Evolutionary conservation across 2,329 filamentous ascomycete species (phyloP), one percentile per base, ranked within the genome.

Genomic region (Boeremia lycopersici): DNA sequence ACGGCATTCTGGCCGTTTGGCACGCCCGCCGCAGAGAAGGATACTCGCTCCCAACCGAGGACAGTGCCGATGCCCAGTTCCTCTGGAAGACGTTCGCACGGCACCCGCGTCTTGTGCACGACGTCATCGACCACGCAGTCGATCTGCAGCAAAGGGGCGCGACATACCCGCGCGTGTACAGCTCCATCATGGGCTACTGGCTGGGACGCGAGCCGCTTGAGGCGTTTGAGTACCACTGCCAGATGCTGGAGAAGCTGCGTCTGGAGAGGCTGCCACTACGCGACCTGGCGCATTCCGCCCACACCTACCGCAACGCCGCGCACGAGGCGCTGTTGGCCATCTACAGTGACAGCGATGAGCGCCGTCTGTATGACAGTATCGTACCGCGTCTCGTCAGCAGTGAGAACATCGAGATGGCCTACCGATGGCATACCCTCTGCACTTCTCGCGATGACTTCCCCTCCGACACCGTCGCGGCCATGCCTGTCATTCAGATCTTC

Each of bases 1-100:
- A 64, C 17, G 81, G 81, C 10, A 71, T 80, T 5, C 41, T 62
- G n/a, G 68, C 73, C 6, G 72, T 81, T 5, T 84, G 79, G 78
- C 57, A 72, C 29, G 75, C 69, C 3, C 39, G 74, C 77, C 68
- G 68, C 61, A 45, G 61, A 11, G 67, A 74, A 23, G 62, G 67
- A 2, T 63, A 81, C 23, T 62, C 70, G 19, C 57, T 83, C 10
- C 80, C 80, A 12, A 71, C 64, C 2, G 57, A 62, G 11, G 75
- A 77, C 15, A 68, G 63, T 13, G 47, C 56, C n/a, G 60, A 76
- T 4, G 77, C 79, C 15, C 67, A 75, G 8, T 67, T 67, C 11
- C 56, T 84, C 6, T 84, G 82, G 82, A 65, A 67, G 0, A 75
- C 71, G 0, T 78, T 83, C 42, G 58, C 82, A 40, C 70, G 73